A percentile compares a stretch with the other conserved stretches of the same genome.
These are phyloP conservation scores for Shiraia bambusicola DNA, from an alignment of 2,329 filamentous ascomycete species.

Conservation along the genomic window DNA sequence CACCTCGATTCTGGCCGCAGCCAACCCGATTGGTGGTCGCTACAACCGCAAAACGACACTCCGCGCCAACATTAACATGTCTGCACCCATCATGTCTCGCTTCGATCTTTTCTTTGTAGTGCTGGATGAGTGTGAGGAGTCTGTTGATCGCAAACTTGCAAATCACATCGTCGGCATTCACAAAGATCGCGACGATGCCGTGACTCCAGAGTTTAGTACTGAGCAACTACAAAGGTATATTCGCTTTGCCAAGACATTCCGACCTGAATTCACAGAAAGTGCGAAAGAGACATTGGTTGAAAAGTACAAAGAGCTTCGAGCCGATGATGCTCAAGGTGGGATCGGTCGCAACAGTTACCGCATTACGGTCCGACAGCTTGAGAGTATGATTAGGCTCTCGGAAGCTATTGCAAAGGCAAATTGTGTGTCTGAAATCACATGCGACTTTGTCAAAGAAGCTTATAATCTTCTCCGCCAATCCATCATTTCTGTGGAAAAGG, in stretches of 20 bases:
- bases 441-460: conserved; percentile 85
- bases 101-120: conserved; percentile 99
- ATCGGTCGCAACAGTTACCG: conserved; percentile 94
- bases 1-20: conserved; percentile 91
- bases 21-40: conserved; percentile 93
- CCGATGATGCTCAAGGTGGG: conserved; percentile 91
- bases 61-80: conserved; percentile 96
- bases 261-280: conserved; percentile 85
- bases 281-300: conserved; percentile 83
- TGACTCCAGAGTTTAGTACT: conserved; percentile 91
- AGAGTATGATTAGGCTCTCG: conserved; percentile 90
- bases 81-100: conserved; percentile 97
- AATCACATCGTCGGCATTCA: conserved; percentile 95
- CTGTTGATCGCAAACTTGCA: conserved; percentile 84
- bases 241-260: conserved; percentile 91
- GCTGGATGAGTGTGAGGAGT: conserved; percentile 93
- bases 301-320: conserved; percentile 92
- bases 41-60: conserved; percentile 96
- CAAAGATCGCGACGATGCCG: conserved; percentile 85
- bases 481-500: conserved; percentile 97
- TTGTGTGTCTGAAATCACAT: conserved; percentile 85
- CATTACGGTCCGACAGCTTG: conserved; percentile 93
- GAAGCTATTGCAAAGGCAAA: conserved; percentile 99
- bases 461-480: conserved; percentile 88
- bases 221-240: conserved; percentile 97